Base-by-base conservation (phyloP, 83 land plant genomes). In the Thuja plicata region DNA sequence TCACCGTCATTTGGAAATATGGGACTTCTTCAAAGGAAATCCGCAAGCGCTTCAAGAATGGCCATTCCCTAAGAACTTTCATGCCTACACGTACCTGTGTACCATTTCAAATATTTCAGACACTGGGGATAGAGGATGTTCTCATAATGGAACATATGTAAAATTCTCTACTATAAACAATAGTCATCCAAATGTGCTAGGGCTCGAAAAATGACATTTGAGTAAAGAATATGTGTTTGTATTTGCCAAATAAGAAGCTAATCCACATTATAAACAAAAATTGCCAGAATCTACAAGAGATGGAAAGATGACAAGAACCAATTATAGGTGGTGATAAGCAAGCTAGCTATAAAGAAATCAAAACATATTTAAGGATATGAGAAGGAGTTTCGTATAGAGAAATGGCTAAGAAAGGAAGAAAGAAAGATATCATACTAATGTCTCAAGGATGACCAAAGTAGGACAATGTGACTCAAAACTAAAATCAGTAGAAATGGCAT, bases 31-130 rank as follows among this genome's bases (percentile, higher is more conserved):
- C 93, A 91, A 97, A 97, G 85, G 96, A 95, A 9, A 97, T 57
- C 2, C 97, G 91, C 48, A 94, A 21, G 60, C 99, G 97, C 48
- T 94, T 93, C 88, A 97, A 43, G 70, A 92, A 97, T 66, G 97
- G 99, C 93, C 93, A 95, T 0, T 90, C 74, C 8, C 84, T 78
- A 50, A 95, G 88, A 85, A 97, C 96, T 89, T 93, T 96, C 74
- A 97, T 93, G 40, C 99, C 99, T 79, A 97, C 89, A 86, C 94
- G 88, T 5, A 96, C 97, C 99, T 97, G 87, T 97, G 73, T 86
- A 35, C 24, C 66, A 83, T 43, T 83, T 32, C 50, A 46, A 46
- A 83, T 83, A 46, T 83, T 83, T 80, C 35, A 83, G 85, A 46
- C 50, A 82, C 48, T 45, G n/a, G 30, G 34, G 34, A 24, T 13